phyloP scores from a whole-genome alignment of 108 stramenopile genomes.

The Pseudonitzschia delicatissima region DNA sequence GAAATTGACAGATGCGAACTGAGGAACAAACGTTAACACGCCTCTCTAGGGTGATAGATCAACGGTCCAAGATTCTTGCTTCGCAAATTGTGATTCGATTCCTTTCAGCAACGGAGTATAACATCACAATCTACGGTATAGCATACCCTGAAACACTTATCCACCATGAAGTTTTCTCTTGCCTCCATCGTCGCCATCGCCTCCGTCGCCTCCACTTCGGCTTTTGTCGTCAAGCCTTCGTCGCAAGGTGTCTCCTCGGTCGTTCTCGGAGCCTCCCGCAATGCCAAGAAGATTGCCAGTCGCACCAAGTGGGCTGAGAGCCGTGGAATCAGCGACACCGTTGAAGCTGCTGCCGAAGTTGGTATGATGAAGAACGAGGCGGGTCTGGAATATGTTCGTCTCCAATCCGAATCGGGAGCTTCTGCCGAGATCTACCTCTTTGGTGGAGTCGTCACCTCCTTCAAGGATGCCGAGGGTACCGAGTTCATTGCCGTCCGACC shows the following conservation, averaged over 20 bases:
- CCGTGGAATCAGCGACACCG: conserved; percentile 44
- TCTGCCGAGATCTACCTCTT: conserved; percentile 74
- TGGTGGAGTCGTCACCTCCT: conserved; percentile 80
- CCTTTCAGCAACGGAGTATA: no score
- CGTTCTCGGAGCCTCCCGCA: conserved; percentile 47
- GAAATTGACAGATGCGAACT: no score
- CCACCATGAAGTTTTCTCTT: conserved; percentile 56
- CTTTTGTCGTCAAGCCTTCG: conserved; percentile 37
- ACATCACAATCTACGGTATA: no score
- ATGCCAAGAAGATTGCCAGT: conserved; percentile 56
- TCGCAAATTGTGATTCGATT: no score
- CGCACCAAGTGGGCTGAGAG: conserved; percentile 68
- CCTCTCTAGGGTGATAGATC: no score
- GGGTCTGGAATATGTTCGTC: conserved; percentile 76
- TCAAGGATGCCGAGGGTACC: conserved; percentile 64
- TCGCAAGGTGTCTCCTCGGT: neutral
- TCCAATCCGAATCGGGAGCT: conserved; percentile 57
- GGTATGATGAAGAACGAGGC: conserved; percentile 71
- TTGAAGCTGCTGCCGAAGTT: conserved; percentile 23
- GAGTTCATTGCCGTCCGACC: conserved; percentile 95
- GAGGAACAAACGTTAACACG: no score
- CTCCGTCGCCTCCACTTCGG: conserved; percentile 31
- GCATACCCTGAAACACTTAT: neutral
- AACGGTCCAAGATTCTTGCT: no score
- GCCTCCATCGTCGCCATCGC: conserved; percentile 30